phyloP scores from a whole-genome alignment of 2,329 filamentous ascomycete species.

The Ophiocordyceps sinensis region DNA sequence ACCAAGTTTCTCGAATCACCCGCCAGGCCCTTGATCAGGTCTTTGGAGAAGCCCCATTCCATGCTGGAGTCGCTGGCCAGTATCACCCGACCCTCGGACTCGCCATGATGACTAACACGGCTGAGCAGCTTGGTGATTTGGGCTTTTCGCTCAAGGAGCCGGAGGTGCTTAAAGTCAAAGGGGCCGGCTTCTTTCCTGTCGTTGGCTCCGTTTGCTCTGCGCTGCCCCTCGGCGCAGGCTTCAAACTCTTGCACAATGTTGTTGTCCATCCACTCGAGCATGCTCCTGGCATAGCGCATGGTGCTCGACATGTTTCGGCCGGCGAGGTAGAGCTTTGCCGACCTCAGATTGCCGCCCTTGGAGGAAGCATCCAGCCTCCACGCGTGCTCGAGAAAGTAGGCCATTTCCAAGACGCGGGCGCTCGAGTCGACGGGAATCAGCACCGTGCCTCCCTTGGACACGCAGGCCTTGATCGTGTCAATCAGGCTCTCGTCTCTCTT shows the following conservation, averaged over 20 bases:
- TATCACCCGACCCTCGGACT: slow-evolving; percentile 54
- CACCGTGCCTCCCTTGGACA: slow-evolving; percentile 75
- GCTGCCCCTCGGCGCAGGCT: slow-evolving; percentile 42
- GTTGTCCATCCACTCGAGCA: slow-evolving; percentile 99
- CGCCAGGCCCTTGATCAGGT: slow-evolving; percentile 60
- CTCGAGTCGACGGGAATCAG: slow-evolving; percentile 91
- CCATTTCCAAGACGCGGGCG: slow-evolving; percentile 81
- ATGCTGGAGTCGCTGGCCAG: slow-evolving; percentile 80
- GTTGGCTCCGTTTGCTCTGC: slow-evolving; percentile 28
- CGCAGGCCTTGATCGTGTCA: slow-evolving; percentile 64
- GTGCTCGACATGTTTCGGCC: slow-evolving; percentile 78
- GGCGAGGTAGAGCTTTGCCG: slow-evolving; percentile 61
- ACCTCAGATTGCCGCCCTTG: slow-evolving; percentile 34
- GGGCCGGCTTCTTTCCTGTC: slow-evolving; percentile 50
- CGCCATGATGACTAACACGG: slow-evolving; percentile 25
- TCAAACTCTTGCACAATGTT: slow-evolving; percentile 87
- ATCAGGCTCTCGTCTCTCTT: slow-evolving; percentile 79
- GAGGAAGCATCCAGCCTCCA: slow-evolving; percentile 57
- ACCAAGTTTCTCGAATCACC: slow-evolving; percentile 69
- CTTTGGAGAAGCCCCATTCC: slow-evolving; percentile 89
- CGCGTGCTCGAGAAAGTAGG: slow-evolving; percentile 82
- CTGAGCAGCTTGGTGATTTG: slow-evolving; percentile 60
- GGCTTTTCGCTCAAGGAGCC: slow-evolving; percentile 66
- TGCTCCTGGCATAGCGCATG: slow-evolving; percentile 80
- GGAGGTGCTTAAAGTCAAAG: slow-evolving; percentile 80